Evolutionary conservation across 73 alveolate genomes (phyloP), one percentile per base, ranked within the genome.

Genomic region (Loxodes magnus): DNA sequence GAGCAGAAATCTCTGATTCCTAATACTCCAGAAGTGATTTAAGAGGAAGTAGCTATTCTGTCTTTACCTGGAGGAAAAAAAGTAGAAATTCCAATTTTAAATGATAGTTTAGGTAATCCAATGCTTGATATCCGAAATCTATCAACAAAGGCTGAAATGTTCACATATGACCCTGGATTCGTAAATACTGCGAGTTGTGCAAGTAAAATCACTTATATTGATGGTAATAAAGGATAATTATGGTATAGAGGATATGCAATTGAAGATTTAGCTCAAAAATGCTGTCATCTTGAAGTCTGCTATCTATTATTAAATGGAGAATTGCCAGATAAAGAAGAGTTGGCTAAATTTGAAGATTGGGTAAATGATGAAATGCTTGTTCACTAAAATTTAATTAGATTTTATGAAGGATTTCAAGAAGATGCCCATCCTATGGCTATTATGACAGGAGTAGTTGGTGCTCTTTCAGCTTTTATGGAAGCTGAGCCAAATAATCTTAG

Each of bases 401-500:
- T 85, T 69, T 85, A 72, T 44, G 80, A 80, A 24, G 92, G 93
- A 0, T 85, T 85, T 56, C 67, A 80, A 24, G 73, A 74, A 4
- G 76, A 66, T 44, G 87, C 90, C 26, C 93, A 79, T 51, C 96
- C 93, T 0, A 85, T 85, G 93, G 85, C 93, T 17, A 79, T 79
- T 26, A 68, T 85, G 91, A 80, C 80, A 14, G 83, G 90, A 23
- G 89, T 79, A 4, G 84, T 85, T 5, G 96, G 96, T 9, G 96
- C 90, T 0, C 50, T 79, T 25, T 56, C 91, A 57, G 80, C 93
- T 2, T 85, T 85, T 65, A 43, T 56, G 55, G 84, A 79, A 21
- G 75, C 68, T 19, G 66, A 46, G n/a, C n/a, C n/a, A 15, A 37
- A 38, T 35, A 81, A 84, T 67, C 61, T 67, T 7, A 42, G 56